Conservation (phyloP, 2,329 filamentous ascomycete species). For the Graphiopsis chlorocephala region DNA sequence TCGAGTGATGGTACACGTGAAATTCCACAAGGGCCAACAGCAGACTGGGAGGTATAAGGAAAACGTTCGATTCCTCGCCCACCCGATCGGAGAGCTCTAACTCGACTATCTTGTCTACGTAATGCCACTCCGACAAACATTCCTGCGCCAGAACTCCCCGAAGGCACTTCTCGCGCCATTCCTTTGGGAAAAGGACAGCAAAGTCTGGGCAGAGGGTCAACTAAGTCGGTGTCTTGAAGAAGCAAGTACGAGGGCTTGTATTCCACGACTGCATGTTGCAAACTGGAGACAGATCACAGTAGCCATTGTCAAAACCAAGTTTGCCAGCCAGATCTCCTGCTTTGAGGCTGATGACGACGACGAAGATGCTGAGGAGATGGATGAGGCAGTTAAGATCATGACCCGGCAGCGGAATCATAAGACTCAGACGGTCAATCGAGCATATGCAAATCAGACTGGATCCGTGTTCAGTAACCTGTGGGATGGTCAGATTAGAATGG, state of each 20-base stretch:
- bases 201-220: conserved; percentile 13
- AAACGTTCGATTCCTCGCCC: no score
- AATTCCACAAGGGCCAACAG: conserved; percentile 19
- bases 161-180: conserved; percentile 15
- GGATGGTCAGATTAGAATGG: conserved; percentile 16
- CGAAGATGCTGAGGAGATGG: conserved; percentile 6
- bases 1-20: conserved; percentile 15
- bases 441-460: conserved; percentile 16
- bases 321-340: conserved; percentile 12
- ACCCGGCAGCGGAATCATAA: conserved; percentile 18
- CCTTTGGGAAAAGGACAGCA: conserved; percentile 18
- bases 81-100: conserved; percentile 16
- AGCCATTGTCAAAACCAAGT: conserved; percentile 21
- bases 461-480: conserved; percentile 16
- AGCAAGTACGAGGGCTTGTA: conserved; percentile 13
- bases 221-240: conserved; percentile 15
- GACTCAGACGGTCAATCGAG: conserved; percentile 16
- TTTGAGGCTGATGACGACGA: conserved; percentile 11
- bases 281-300: conserved; percentile 20
- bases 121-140: conserved; percentile 17
- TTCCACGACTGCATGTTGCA: conserved; percentile 15
- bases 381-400: background rate
- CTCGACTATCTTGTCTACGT: conserved; percentile 20
- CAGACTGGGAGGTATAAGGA: conserved; percentile 16
- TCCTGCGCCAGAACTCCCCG: conserved; percentile 13